phyloP scores from a whole-genome alignment of 2,329 filamentous ascomycete genomes.

The Fusarium keratoplasticum region DNA sequence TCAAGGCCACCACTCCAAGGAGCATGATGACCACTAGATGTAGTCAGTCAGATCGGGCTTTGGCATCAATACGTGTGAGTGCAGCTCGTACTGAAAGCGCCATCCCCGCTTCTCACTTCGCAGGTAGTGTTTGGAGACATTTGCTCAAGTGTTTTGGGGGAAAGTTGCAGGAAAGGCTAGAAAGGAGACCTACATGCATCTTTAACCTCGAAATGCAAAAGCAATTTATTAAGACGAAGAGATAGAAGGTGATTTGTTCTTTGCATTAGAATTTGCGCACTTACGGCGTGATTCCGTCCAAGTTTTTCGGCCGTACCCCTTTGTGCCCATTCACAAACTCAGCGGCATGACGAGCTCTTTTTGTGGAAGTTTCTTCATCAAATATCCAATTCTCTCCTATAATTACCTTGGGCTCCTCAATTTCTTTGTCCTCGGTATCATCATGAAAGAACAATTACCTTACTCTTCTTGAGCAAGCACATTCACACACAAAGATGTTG shows the following conservation, averaged over 20 bases:
- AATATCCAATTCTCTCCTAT: background rate
- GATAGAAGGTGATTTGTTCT: background rate
- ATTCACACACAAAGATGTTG: background rate
- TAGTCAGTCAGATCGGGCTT: background rate
- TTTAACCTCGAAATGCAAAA: background rate
- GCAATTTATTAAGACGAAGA: background rate
- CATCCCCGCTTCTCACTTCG: background rate
- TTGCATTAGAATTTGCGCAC: background rate
- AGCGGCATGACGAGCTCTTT: background rate
- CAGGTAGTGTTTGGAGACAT: background rate
- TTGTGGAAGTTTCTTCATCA: background rate
- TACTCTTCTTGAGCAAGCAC: background rate
- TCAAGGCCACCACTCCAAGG: background rate
- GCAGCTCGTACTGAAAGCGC: background rate
- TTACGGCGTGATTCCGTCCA: background rate
- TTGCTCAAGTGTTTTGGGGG: background rate
- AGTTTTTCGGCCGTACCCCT: background rate
- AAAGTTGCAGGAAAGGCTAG: background rate
- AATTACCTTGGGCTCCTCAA: background rate
- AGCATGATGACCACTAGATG: background rate
- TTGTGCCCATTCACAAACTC: background rate
- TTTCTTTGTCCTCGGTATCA: background rate
- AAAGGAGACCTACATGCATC: background rate
- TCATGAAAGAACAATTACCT: background rate
- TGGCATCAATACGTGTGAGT: background rate